phyloP scores from a whole-genome alignment of 2,329 filamentous ascomycete species.

The Fusarium compactum region DNA sequence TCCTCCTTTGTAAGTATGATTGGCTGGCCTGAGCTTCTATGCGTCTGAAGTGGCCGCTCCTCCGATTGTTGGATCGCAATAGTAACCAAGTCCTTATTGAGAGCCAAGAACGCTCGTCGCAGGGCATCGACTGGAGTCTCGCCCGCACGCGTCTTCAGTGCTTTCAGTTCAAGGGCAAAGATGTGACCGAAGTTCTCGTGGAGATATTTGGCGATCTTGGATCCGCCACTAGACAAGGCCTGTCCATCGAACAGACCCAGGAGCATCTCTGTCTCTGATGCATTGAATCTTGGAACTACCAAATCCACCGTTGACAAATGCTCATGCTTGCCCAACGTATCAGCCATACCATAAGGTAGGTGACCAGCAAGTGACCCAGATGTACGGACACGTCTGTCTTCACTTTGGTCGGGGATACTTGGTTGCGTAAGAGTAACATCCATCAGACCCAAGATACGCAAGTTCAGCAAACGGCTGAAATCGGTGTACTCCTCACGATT shows the following conservation, averaged over 20 bases:
- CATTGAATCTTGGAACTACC: slow-evolving; percentile 91
- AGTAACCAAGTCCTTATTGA: slow-evolving; percentile 95
- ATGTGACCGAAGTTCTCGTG: slow-evolving; percentile 94
- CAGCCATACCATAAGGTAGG: slow-evolving; percentile 96
- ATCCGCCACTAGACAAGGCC: slow-evolving; percentile 87
- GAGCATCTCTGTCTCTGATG: slow-evolving; percentile 88
- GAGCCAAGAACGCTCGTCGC: slow-evolving; percentile 83
- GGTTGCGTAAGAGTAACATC: slow-evolving; percentile 96
- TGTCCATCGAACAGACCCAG: slow-evolving; percentile 97
- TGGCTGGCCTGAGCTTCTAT: slow-evolving; percentile 77
- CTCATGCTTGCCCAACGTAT: slow-evolving; percentile 91
- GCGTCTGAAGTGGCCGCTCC: slow-evolving; percentile 73
- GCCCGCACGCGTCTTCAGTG: slow-evolving; percentile 71
- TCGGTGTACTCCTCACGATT: slow-evolving; percentile 81
- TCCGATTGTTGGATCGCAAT: slow-evolving; percentile 84
- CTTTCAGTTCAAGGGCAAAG: slow-evolving; percentile 84
- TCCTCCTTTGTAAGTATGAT: slow-evolving; percentile 90
- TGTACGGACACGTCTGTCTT: slow-evolving; percentile 95
- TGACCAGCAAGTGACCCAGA: slow-evolving; percentile 93
- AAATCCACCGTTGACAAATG: slow-evolving; percentile 96
- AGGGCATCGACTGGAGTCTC: slow-evolving; percentile 88
- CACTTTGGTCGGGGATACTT: slow-evolving; percentile 93
- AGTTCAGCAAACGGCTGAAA: slow-evolving; percentile 85
- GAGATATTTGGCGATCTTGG: slow-evolving; percentile 94
- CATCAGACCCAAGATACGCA: slow-evolving; percentile 93